These are phyloP conservation scores for Fagus crenata DNA, from an alignment of 306 rosid species.

Conservation along the genomic window DNA sequence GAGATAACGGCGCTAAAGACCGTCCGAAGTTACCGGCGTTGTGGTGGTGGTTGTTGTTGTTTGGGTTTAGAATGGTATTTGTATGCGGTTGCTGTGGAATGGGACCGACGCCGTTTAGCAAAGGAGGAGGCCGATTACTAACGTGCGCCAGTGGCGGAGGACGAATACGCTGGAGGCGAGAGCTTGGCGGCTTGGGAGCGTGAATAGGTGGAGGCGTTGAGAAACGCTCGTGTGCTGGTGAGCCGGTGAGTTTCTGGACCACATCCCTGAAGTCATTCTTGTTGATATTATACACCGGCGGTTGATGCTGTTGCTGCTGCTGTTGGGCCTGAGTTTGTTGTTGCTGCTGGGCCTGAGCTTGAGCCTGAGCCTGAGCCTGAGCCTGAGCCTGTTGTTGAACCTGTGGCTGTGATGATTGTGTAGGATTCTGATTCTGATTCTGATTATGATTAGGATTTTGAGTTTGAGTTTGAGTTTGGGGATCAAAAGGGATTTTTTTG, in stretches of 20 bases:
- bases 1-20: constrained; percentile 66
- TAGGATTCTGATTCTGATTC: constrained; percentile 21
- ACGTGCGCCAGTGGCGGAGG: constrained; percentile 88
- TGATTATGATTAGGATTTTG: constrained; percentile 17
- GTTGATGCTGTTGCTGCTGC: constrained; percentile 70
- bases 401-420: constrained; percentile 4
- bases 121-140: constrained; percentile 57
- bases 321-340: constrained; percentile 5
- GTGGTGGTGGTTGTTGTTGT: too few species aligned
- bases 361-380: constrained; percentile 2
- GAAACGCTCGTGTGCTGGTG: constrained; percentile 89
- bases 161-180: constrained; percentile 91
- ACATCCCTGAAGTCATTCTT: constrained; percentile 93
- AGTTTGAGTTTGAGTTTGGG: constrained; percentile 11
- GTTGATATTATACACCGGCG: constrained; percentile 96
- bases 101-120: constrained; percentile 39
- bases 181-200: constrained; percentile 74
- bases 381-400: background rate
- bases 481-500: constrained; percentile 50
- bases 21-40: constrained; percentile 50
- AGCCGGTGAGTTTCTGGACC: constrained; percentile 94
- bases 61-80: constrained; percentile 20
- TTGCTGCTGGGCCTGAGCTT: background rate
- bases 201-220: constrained; percentile 73
- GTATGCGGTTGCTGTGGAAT: constrained; percentile 26